Evolutionary conservation across 352 stramenopile species (phyloP), one percentile per base, ranked within the genome.

Genomic region (Aphanomyces euteiches): DNA sequence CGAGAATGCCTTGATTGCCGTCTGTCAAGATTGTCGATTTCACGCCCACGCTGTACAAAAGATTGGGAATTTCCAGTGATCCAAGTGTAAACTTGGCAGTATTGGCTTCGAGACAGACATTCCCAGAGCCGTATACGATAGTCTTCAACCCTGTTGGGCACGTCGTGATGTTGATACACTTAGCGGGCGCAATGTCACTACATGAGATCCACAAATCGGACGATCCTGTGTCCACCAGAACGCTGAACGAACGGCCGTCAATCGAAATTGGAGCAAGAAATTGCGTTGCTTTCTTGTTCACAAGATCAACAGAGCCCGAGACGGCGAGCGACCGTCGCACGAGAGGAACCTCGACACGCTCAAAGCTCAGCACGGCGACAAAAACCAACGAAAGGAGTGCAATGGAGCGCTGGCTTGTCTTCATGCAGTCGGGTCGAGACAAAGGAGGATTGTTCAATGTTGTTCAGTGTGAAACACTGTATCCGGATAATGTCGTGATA

Each of bases 151-250:
- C 68, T 1, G 61, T 67, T 0, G 85, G 83, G 53, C 85, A 93
- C 28, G 28, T 28, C n/a, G 75, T 71, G 54, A 3, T n/a, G 7
- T 69, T 73, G 43, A 63, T 34, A 61, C 85, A 92, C 15, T 72
- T 77, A 19, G 73, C 68, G 54, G 71, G 53, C 28, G 61, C 76
- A 50, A 88, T 69, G 73, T 79, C 85, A 48, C 79, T 79, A 69
- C 85, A 93, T 12, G 82, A 85, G 69, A 93, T 73, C 83, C 85
- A 93, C 7, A 90, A 72, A 72, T 93, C 83, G 13, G 85, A 89
- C 50, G 85, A 93, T 54, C 85, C 85, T 6, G 83, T 93, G 75
- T 93, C 85, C 19, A 92, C 75, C 21, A 86, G 76, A 64, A 92
- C 78, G 0, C 75, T 70, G 75, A 81, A 90, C 2, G 67, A 70